A percentile compares a stretch with the other conserved stretches of the same genome.
phyloP scores from a whole-genome alignment of 1,284 basidiomycete genomes.

The Malassezia sp. region DNA sequence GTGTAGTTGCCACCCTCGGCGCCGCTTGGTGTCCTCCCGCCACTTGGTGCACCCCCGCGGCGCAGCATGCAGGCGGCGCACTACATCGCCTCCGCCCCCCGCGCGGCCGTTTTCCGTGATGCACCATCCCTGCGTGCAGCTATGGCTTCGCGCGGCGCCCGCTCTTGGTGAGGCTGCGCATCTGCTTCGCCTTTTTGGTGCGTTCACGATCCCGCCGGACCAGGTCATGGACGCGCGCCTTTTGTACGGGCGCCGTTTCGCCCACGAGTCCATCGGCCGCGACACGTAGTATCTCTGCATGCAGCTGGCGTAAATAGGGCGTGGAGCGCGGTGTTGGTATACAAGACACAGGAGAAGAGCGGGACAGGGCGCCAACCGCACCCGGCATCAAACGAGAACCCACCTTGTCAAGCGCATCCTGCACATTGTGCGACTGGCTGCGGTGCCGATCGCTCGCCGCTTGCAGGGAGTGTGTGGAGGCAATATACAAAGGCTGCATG shows the following conservation, averaged over 20 bases:
- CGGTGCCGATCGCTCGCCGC: slow-evolving; percentile 15
- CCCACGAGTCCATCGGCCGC: slow-evolving; percentile 9
- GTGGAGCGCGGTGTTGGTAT: neutral
- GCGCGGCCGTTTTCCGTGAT: no score
- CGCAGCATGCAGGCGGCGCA: no score
- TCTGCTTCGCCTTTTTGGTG: slow-evolving; percentile 12
- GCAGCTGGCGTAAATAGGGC: slow-evolving; percentile 13
- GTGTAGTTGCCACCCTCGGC: no score
- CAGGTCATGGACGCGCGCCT: slow-evolving; percentile 7
- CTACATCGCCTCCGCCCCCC: no score
- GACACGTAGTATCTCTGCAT: slow-evolving; percentile 13
- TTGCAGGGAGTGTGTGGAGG: slow-evolving; percentile 10
- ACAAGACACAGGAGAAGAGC: no score
- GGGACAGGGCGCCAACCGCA: no score
- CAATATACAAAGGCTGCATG: slow-evolving; percentile 15
- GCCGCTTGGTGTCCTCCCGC: no score
- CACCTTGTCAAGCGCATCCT: slow-evolving; percentile 19
- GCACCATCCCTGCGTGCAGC: no score
- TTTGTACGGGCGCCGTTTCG: slow-evolving; percentile 14
- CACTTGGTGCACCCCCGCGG: no score
- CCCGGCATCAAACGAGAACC: no score
- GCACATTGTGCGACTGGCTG: slow-evolving; percentile 14
- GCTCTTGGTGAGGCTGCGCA: slow-evolving; percentile 18
- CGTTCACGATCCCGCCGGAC: slow-evolving; percentile 6
- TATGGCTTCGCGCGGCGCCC: slow-evolving; percentile 13